Conservation (phyloP, 2,329 filamentous ascomycete species). For the Botrytis pseudocinerea region DNA sequence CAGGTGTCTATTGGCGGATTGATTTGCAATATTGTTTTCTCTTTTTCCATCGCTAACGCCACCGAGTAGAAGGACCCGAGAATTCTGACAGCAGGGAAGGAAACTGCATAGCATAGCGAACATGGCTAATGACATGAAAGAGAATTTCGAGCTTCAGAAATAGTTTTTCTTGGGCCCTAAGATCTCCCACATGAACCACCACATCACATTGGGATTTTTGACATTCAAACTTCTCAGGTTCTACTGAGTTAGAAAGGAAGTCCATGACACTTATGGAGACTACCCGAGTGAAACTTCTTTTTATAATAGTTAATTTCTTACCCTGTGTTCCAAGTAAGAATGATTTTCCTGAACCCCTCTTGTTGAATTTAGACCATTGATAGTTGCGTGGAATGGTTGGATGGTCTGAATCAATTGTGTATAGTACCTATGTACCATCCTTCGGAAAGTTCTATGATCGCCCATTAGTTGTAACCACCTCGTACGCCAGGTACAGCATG, state of each 20-base stretch:
- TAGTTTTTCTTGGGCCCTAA: slow-evolving; percentile 7
- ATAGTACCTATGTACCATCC: neutral
- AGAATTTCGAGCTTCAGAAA: neutral
- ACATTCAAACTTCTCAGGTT: neutral
- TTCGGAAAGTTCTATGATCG: slow-evolving; percentile 18
- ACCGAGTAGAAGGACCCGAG: slow-evolving; percentile 23
- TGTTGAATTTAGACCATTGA: neutral
- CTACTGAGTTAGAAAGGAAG: neutral
- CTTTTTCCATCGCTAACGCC: slow-evolving; percentile 15
- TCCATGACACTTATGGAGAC: neutral
- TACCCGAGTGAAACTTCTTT: slow-evolving; percentile 1
- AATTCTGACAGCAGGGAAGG: slow-evolving; percentile 23
- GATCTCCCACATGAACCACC: slow-evolving; percentile 1
- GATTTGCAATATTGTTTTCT: slow-evolving; percentile 1
- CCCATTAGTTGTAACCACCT: slow-evolving; percentile 12
- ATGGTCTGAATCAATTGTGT: neutral
- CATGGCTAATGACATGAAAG: neutral
- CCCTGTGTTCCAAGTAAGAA: neutral
- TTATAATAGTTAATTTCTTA: neutral
- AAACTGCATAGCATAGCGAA: neutral
- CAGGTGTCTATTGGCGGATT: slow-evolving; percentile 10
- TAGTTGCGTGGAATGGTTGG: neutral
- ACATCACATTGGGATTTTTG: neutral
- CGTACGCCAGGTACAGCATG: slow-evolving; percentile 16
- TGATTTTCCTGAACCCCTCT: neutral